Evolutionary conservation across 2,329 filamentous ascomycete genomes (phyloP).

Genomic region (Sclerotinia spermophila): DNA sequence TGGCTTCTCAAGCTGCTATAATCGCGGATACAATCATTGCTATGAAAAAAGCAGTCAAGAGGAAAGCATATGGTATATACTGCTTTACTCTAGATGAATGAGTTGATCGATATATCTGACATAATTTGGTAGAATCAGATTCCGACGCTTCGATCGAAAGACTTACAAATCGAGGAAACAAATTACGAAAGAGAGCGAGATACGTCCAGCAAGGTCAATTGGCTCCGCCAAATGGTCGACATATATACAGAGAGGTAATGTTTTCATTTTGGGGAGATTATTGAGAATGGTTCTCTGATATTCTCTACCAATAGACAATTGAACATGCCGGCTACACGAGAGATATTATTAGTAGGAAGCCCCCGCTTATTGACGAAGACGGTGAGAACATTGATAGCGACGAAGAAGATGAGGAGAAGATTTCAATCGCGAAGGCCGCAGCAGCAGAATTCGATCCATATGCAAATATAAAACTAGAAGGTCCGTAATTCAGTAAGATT

Average conservation of each 20-base stretch:
- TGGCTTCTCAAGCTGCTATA: slow-evolving; percentile 57
- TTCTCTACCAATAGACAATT: slow-evolving; percentile 51
- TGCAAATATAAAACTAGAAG: slow-evolving; percentile 65
- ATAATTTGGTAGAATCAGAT: slow-evolving; percentile 59
- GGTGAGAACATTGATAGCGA: slow-evolving; percentile 73
- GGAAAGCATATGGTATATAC: slow-evolving; percentile 57
- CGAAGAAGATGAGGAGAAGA: slow-evolving; percentile 61
- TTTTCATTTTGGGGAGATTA: not conserved
- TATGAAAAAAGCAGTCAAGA: slow-evolving; percentile 65
- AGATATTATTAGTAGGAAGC: slow-evolving; percentile 71
- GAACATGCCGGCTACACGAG: slow-evolving; percentile 71
- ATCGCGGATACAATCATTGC: slow-evolving; percentile 64
- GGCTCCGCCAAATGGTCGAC: slow-evolving; percentile 60
- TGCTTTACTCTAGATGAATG: slow-evolving; percentile 25
- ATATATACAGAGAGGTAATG: slow-evolving; percentile 67
- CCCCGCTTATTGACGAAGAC: slow-evolving; percentile 69
- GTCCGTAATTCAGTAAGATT: slow-evolving; percentile 45
- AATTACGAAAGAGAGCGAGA: slow-evolving; percentile 70
- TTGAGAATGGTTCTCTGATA: not conserved
- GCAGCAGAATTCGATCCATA: slow-evolving; percentile 73
- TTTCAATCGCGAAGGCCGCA: slow-evolving; percentile 53
- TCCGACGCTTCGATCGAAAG: slow-evolving; percentile 69
- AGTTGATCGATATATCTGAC: slow-evolving; percentile 19
- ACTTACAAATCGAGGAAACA: slow-evolving; percentile 72
- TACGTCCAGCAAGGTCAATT: slow-evolving; percentile 69